Evolutionary conservation across 805 yeast species (phyloP).

Genomic region (Saccharomycopsis olivae): DNA sequence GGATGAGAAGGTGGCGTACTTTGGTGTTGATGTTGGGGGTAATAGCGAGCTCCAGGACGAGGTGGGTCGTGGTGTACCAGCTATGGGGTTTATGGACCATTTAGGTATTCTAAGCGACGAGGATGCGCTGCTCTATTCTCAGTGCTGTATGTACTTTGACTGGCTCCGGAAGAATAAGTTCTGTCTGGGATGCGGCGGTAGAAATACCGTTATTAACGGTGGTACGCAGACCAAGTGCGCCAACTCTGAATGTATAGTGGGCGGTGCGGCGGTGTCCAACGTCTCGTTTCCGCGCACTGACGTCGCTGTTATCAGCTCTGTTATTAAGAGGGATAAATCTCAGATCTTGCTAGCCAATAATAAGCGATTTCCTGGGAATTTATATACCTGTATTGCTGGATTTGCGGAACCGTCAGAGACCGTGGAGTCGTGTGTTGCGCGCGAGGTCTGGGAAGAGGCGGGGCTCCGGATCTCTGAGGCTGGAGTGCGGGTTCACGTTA

Average conservation of each 20-base stretch:
- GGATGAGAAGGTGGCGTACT: constrained; percentile 40
- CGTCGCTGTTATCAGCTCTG: constrained; percentile 74
- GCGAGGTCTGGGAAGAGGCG: constrained; percentile 96
- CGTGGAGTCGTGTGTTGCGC: constrained; percentile 71
- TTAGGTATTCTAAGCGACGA: constrained; percentile 21
- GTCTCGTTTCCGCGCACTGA: constrained; percentile 94
- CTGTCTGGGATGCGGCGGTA: constrained; percentile 81
- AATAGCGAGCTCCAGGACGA: constrained; percentile 17
- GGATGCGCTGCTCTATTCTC: constrained; percentile 64
- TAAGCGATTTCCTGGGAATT: constrained; percentile 44
- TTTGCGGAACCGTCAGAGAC: constrained; percentile 93
- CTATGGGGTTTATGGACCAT: constrained; percentile 19
- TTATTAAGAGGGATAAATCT: constrained; percentile 48
- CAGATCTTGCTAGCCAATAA: constrained; percentile 66
- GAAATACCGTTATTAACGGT: constrained; percentile 48
- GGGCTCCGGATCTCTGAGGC: no score
- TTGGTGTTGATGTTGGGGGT: constrained; percentile 46
- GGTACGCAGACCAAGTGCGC: constrained; percentile 51
- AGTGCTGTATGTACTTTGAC: constrained; percentile 73
- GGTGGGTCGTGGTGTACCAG: constrained; percentile 11
- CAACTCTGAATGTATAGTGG: constrained; percentile 28
- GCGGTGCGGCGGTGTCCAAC: constrained; percentile 33
- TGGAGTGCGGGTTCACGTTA: no score
- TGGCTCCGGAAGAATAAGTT: constrained; percentile 66
- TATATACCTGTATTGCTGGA: constrained; percentile 87